Base-by-base conservation (phyloP, 2,329 filamentous ascomycete genomes). In the Ceratocystis ficicola region DNA sequence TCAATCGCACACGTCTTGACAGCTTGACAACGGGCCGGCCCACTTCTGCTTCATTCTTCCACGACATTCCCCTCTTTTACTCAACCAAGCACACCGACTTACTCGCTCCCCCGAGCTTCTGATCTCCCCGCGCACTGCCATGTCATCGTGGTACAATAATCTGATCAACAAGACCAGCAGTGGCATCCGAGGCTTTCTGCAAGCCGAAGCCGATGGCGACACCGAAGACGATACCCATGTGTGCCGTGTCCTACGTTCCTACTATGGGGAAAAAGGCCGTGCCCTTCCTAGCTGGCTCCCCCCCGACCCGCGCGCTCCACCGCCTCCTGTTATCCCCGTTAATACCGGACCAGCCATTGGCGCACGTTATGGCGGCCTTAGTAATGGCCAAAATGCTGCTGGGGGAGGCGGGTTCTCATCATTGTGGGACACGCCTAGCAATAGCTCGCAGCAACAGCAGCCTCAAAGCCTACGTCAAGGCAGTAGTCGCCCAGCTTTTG, bases 221-320 rank as follows among this genome's bases (percentile, higher is more conserved):
- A 87, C 85, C 69, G 83, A 95, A 76, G 92, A 97, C 77, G 90
- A 95, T 77, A 95, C 91, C 2, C 91, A 97, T 78, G 88, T 97
- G 72, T 95, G 90, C 76, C 89, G 94, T 72, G 91, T 95, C 44
- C 84, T 99, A 30, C 88, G 94, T 72, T 87, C 86, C 71, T 96
- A 97, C 81, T 97, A 99, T 80, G 84, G 80, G 63, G 92, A 97
- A 75, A 94, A 95, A 73, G 89, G 87, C 70, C 86, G 86, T 25
- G 81, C 85, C 1, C 88, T 92, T 69, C 94, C 94, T 0, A 77
- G 80, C 70, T 97, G 94, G 93, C 86, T 97, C 6, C 90, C 92
- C 6, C 86, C 89, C 5, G 90, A 96, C 74, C 92, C 90, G n/a
- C 93, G 90, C 76, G 75, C 74, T 10, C 84, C 85, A 52, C 80